Base-by-base conservation (phyloP, 2,329 filamentous ascomycete species). In the Pleoardoris graminearum region DNA sequence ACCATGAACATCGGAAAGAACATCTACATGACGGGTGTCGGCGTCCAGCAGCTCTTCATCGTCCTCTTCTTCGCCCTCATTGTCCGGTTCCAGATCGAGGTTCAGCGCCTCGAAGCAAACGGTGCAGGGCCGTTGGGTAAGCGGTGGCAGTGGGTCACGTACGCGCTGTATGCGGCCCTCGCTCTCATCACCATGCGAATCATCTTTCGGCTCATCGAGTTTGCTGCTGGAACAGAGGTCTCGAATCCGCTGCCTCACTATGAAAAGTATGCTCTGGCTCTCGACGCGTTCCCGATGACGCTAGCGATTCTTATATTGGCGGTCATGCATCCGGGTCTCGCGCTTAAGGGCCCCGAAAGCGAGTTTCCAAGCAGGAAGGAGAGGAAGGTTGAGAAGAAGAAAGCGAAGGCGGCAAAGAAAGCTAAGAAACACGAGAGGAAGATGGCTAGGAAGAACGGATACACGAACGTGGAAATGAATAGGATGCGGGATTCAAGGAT, bases 191-290 rank as follows among this genome's bases (percentile, higher is more conserved):
- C 19, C 6, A 21, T 17, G 25, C 39, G 25, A 16, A 30, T 30
- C 64, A 78, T 85, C 57, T 88, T 81, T 69, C 82, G 84, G 25
- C 74, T 88, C 1, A 68, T 76, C 47, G 83, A 87, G 65, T 87
- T 81, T 60, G 74, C 76, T 0, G 71, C 73, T 3, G 81, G 80
- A 10, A 61, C 79, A 17, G 67, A 69, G 35, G 42, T 55, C 1
- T 58, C 68, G n/a, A 81, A 80, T 61, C 69, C 73, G 0, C 70
- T 82, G 17, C 76, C 80, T 0, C 76, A 68, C 36, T 73, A 82
- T 54, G 82, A 85, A 59, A 75, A 63, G 3, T 86, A 82, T 63
- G 75, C 79, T 22, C 81, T 80, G 49, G 66, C 66, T 1, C 77
- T 76, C 48, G 83, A 86, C 62, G 81, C 80, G 0, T 65, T 80